These are phyloP conservation scores for Chloris gayana DNA, from an alignment of 176 grass and related monocot species.

Conservation along the genomic window DNA sequence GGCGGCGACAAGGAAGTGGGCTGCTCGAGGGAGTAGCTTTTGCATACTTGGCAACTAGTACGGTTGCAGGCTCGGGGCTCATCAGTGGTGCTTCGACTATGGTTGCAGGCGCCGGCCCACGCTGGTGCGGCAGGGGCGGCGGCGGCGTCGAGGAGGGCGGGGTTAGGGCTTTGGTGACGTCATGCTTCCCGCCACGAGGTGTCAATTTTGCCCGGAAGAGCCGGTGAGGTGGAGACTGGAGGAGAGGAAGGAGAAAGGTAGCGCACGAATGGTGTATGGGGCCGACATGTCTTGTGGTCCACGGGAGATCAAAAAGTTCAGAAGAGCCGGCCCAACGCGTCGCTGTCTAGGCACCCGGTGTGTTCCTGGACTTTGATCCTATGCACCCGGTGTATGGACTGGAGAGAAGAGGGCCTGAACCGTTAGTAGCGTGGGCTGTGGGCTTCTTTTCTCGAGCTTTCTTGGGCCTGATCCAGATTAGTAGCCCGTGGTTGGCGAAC, in stretches of 20 bases:
- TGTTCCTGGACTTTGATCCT: background rate
- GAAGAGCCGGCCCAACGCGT: background rate
- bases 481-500: background rate
- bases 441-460: background rate
- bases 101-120: too few species aligned
- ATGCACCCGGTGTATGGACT: too few species aligned
- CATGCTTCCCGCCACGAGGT: constrained; percentile 29
- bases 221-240: background rate
- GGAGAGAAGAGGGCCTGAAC: too few species aligned
- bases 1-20: constrained; percentile 26
- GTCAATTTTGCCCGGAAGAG: background rate
- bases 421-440: too few species aligned
- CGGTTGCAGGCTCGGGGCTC: constrained; percentile 15
- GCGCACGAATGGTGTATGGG: constrained; percentile 24
- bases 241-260: background rate
- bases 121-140: background rate
- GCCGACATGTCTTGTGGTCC: constrained; percentile 19
- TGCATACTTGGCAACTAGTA: constrained; percentile 51
- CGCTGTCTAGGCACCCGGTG: background rate
- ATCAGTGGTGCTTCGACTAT: constrained; percentile 27
- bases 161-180: constrained; percentile 50
- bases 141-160: background rate
- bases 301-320: constrained; percentile 18
- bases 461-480: background rate
- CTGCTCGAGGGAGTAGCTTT: constrained; percentile 47